These are phyloP conservation scores for Fusarium udum DNA, from an alignment of 2,329 filamentous ascomycete genomes.

Conservation along the genomic window DNA sequence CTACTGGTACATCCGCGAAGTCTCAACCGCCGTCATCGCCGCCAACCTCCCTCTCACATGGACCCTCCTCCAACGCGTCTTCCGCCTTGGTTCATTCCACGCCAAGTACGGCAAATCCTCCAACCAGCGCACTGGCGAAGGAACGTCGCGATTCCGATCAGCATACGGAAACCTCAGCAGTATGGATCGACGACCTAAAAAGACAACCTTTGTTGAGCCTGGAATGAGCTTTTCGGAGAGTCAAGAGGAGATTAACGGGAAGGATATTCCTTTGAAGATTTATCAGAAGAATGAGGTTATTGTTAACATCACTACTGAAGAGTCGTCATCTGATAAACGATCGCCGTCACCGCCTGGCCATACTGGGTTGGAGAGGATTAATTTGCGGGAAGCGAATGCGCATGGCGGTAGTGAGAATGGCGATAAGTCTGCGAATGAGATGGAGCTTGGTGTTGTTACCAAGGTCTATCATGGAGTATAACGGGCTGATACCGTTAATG, in stretches of 20 bases:
- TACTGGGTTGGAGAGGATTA: not conserved
- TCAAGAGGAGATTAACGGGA: conserved; percentile 51
- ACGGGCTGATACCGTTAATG: not conserved
- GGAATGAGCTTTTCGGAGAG: conserved; percentile 45
- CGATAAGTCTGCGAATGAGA: conserved; percentile 20
- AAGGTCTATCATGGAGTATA: conserved; percentile 41
- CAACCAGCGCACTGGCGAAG: conserved; percentile 37
- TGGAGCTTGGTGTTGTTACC: conserved; percentile 40
- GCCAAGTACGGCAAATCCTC: conserved; percentile 42
- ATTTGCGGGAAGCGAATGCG: not conserved
- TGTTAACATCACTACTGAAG: conserved; percentile 41
- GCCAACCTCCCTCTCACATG: conserved; percentile 56
- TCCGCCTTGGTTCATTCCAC: conserved; percentile 45
- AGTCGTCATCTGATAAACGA: not conserved
- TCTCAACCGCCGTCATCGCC: conserved; percentile 56
- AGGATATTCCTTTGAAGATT: conserved; percentile 49
- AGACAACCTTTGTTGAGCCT: conserved; percentile 13
- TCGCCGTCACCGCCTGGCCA: not conserved
- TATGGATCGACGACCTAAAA: conserved; percentile 14
- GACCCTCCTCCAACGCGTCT: conserved; percentile 52
- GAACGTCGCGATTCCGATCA: conserved; percentile 35
- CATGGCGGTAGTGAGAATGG: conserved; percentile 12
- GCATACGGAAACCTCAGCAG: conserved; percentile 40
- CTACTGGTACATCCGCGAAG: conserved; percentile 58
- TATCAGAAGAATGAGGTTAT: conserved; percentile 50